Base-by-base conservation (phyloP, 2,329 filamentous ascomycete genomes). In the Pseudogymnoascus sp. region DNA sequence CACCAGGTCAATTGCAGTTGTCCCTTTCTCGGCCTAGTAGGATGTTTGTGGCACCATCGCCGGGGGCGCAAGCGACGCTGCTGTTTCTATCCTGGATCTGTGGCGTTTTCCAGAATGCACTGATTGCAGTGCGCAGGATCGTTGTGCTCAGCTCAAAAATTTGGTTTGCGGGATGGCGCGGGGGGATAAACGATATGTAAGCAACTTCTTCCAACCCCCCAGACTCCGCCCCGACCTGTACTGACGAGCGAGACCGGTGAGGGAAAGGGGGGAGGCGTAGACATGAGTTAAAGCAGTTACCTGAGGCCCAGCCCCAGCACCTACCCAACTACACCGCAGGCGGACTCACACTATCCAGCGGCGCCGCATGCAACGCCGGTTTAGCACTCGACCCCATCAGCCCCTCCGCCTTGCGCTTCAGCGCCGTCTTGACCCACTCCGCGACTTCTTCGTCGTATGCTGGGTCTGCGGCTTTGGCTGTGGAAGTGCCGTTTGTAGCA, bases 321-420 rank as follows among this genome's bases (percentile, higher is more conserved):
- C 19, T 14, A 14, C 5, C 37, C 37, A 3, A 14, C 22, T 46
- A 46, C 41, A 59, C 28, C 7, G 66, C 63, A 16, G 69, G 66
- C 7, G 84, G 82, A 67, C 82, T 84, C 62, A 93, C 84, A 11
- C 84, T 84, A 74, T 96, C 90, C 50, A 98, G 77, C 1, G 93
- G 91, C 24, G 90, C 93, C 4, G 91, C 88, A 74, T 98, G 95
- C 66, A 98, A 77, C 2, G 95, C 93, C 14, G 95, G 95, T 71
- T 89, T 90, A 59, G 81, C 80, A 14, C 77, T 74, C 59, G 79
- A 80, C 71, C 37, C 78, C 72, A 78, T 83, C 53, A 78, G 78
- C 14, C 85, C 89, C 2, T 79, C 82, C 66, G 79, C 81, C 71
- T 87, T 87, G 70, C 83, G 83, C 67, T 89, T 85, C 43, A 98